These are phyloP conservation scores for Mimosa pudica DNA, from an alignment of 306 rosid species.

Conservation along the genomic window DNA sequence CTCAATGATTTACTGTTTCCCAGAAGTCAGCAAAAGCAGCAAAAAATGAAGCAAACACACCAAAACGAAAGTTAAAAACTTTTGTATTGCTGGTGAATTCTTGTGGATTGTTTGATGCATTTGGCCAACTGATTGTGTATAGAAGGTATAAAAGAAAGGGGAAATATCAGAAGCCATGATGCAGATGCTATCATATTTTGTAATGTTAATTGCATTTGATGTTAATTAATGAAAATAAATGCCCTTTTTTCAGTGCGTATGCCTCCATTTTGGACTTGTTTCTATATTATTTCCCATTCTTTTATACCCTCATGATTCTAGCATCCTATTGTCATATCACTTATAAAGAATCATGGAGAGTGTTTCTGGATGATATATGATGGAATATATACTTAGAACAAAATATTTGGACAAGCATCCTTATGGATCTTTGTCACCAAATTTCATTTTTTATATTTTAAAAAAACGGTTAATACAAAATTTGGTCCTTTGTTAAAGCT, in stretches of 20 bases:
- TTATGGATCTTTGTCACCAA: not conserved
- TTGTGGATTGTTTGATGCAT: conserved; percentile 32
- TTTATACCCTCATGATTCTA: not conserved
- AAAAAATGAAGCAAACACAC: conserved; percentile 61
- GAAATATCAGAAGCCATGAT: conserved; percentile 15
- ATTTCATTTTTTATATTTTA: too few species aligned
- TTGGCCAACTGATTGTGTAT: conserved; percentile 33
- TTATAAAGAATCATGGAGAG: too few species aligned
- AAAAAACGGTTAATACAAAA: too few species aligned
- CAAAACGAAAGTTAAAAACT: conserved; percentile 52
- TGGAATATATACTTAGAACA: not conserved
- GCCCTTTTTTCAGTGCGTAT: conserved; percentile 29
- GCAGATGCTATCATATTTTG: conserved; percentile 42
- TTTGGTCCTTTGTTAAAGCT: too few species aligned
- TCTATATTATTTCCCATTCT: not conserved
- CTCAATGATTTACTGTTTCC: conserved; percentile 83
- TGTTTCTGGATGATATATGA: not conserved
- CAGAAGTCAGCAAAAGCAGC: conserved; percentile 62
- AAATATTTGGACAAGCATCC: not conserved
- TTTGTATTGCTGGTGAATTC: conserved; percentile 21
- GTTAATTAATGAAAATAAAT: conserved; percentile 47
- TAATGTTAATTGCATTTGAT: conserved; percentile 40
- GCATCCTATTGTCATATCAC: not conserved
- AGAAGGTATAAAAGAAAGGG: conserved; percentile 21
- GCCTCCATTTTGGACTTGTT: not conserved